Base-by-base conservation (phyloP, 805 yeast species). In the Saturnispora gosingensis region DNA sequence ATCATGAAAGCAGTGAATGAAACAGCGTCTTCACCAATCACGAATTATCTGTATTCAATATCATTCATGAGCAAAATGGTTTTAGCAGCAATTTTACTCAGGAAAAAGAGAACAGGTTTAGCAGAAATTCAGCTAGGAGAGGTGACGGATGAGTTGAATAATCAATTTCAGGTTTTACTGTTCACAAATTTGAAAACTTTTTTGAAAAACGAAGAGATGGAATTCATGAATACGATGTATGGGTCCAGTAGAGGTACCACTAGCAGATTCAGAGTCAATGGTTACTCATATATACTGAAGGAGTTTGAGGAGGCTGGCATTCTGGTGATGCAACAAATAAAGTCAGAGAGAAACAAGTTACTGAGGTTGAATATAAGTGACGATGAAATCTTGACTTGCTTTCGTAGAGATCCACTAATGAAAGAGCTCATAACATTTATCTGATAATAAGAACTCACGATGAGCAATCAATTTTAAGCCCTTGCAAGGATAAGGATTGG, bases 281-380 rank as follows among this genome's bases (percentile, higher is more conserved):
- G 86, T 4, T 77, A 86, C 58, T 76, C 76, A 36, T 78, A 71
- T 49, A 73, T 87, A 1, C 60, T 89, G 7, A 72, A 74, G 45
- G 95, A 88, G 59, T 69, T 91, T 51, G 78, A 80, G 13, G 97
- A 89, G 51, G 80, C 82, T 43, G 98, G 97, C 0, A 69, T 91
- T 5, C 55, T 93, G 2, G 70, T 80, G 3, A 83, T 80, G 59
- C 95, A 87, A 61, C 77, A 77, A 45, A 70, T 78, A 53, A 76
- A 75, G 46, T 82, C 88, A 27, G 95, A 87, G 59, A 73, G 96
- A 48, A 69, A 78, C 51, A 74, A 82, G 24, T 66, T 81, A 51
- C 68, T 91, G 0, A 77, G 85, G 49, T 69, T 93, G 53, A 80
- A 78, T 57, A 71, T 88, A 1, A 79, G 90, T 3, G 83, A 80